Base-by-base conservation (phyloP, 192 early-diverging fungal genomes). In the Entomortierella chlamydospora region DNA sequence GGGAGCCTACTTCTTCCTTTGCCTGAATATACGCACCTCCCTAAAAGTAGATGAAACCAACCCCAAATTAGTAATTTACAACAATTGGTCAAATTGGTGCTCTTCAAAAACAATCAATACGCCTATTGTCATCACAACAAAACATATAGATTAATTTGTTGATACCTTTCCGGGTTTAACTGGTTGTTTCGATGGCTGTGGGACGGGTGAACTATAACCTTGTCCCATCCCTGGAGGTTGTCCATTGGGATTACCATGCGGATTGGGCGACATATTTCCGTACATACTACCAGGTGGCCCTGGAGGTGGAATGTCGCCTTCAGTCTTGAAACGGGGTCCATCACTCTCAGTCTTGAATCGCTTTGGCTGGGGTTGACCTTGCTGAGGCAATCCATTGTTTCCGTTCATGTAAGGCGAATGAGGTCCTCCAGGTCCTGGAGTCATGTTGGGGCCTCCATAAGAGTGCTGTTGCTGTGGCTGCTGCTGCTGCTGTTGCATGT, bases 201-300 rank as follows among this genome's bases (percentile, higher is more conserved):
- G 73, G 13, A 63, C 72, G 17, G 71, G 83, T 50, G 72, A 61
- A 29, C 57, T 63, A 62, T 84, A 82, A 9, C 68, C 64, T 13
- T 81, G 69, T 17, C 86, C 70, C 80, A 89, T 77, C 28, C 77
- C 69, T 56, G 79, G 69, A 52, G 83, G 83, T 61, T 70, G 83
- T 52, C 83, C 85, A 53, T 80, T 64, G 1, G 87, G 80, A 56
- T 83, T 72, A 18, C 87, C 85, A 25, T 87, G 83, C 17, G 79
- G 67, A n/a, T 65, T 79, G 10, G 73, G 81, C 4, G 83, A 77
- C 70, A 86, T 72, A 52, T 72, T 71, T 37, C 82, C 69, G 37
- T 87, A 83, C 37, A 86, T 83, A 33, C 56, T 76, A 57, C 86
- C 86, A 49, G 82, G 71, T 2, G 56, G 60, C 37, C 73, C 82